A percentile compares a stretch with the other conserved stretches of the same genome.
Evolutionary conservation across 768 basidiomycete species (phyloP).

Genomic region (Phanerochaete carnosa): DNA sequence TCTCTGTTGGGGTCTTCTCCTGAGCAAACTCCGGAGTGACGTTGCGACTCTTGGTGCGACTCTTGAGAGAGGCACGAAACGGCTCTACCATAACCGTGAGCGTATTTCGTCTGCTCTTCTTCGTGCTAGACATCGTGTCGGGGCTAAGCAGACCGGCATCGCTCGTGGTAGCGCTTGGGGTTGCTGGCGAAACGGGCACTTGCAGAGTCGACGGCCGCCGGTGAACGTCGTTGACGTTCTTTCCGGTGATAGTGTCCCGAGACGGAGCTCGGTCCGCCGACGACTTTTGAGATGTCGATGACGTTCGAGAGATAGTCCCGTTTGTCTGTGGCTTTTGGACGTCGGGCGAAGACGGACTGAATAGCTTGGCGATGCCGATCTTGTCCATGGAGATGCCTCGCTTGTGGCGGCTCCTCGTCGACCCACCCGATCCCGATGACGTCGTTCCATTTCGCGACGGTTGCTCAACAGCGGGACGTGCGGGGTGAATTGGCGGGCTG

Average conservation of each 20-base stretch:
- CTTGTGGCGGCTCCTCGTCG: slow-evolving; percentile 48
- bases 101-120: slow-evolving; percentile 74
- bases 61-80: slow-evolving; percentile 51
- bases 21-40: slow-evolving; percentile 25
- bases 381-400: slow-evolving; percentile 78
- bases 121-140: slow-evolving; percentile 31
- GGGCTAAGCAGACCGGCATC: slow-evolving; percentile 32
- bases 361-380: slow-evolving; percentile 75
- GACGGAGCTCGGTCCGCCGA: slow-evolving; percentile 18
- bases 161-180: slow-evolving; percentile 5
- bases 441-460: slow-evolving; percentile 18
- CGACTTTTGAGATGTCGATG: slow-evolving; percentile 34
- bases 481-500: slow-evolving; percentile 26
- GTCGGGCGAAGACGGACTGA: slow-evolving; percentile 38
- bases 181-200: slow-evolving; percentile 20
- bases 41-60: slow-evolving; percentile 21
- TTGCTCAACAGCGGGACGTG: slow-evolving; percentile 17
- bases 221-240: slow-evolving; percentile 14
- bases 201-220: slow-evolving; percentile 31
- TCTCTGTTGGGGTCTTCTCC: slow-evolving; percentile 28
- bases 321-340: slow-evolving; percentile 28
- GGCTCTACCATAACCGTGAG: slow-evolving; percentile 87
- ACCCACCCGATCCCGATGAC: slow-evolving; percentile 31
- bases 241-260: slow-evolving; percentile 19
- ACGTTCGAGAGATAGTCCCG: slow-evolving; percentile 34